Evolutionary conservation across 2,329 filamentous ascomycete genomes (phyloP), one percentile per base, ranked within the genome.

Genomic region (Xylariaceae sp.): DNA sequence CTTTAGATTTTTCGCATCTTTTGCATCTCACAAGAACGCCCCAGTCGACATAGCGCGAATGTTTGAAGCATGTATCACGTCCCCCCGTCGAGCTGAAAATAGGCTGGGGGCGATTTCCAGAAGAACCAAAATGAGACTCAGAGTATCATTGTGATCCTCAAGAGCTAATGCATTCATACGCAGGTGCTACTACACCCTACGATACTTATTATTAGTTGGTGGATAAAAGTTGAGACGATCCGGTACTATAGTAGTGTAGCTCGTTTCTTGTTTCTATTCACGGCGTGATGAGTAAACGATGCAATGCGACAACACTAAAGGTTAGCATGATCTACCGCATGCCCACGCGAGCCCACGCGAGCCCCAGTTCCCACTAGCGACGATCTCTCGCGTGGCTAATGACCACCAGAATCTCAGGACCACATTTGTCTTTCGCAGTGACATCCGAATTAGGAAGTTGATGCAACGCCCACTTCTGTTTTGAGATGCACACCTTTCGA

Each of bases 41-140:
- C 40, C 17, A 26, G 39, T 37, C 39, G 14, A 28, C 11, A 7
- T 21, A 6, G 21, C 29, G 8, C 24, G 21, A 31, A 16, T 46
- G 14, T 16, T 34, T 41, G n/a, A 34, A 9, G 51, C 31, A 24
- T 26, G 28, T 44, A 52, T 49, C 40, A 34, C 21, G 24, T 31
- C 51, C 29, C 45, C 49, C 49, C 34, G n/a, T 50, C 33, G 9
- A 9, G 33, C 49, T 52, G 40, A 54, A 60, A 57, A 53, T 44
- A 58, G 29, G 34, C 46, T 58, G 58, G 58, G 58, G 58, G 53
- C 53, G 36, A 21, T 31, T 57, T 60, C 53, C 44, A 54, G 45
- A 47, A 29, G 26, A 43, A 31, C 12, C 24, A 37, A 19, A 52
- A 36, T 41, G 16, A 29, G 44, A 49, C 34, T 47, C 17, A 7